Percentiles rank a stretch among this genome's conserved stretches.
These are phyloP conservation scores for Tubosaeta sp. DNA, from an alignment of 768 basidiomycete genomes.

Conservation along the genomic window DNA sequence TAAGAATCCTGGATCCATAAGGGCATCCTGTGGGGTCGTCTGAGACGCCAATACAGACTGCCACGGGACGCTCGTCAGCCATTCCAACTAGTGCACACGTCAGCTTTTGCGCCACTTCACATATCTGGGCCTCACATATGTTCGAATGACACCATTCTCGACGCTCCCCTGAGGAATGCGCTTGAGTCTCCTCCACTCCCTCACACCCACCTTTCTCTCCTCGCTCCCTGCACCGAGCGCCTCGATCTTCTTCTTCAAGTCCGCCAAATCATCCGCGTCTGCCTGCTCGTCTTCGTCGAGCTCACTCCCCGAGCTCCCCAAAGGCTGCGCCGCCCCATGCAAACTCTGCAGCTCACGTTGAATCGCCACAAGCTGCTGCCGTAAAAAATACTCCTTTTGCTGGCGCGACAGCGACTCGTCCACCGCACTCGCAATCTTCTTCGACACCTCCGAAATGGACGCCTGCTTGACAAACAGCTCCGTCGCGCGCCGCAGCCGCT, in stretches of 20 bases:
- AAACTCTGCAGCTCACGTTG: conserved; percentile 68
- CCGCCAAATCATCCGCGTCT: conserved; percentile 76
- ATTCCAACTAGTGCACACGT: conserved; percentile 56
- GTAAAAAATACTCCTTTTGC: conserved; percentile 83
- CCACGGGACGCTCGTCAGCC: conserved; percentile 87
- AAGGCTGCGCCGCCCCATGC: conserved; percentile 29
- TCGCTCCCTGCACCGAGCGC: conserved; percentile 69
- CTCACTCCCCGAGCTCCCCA: conserved; percentile 38
- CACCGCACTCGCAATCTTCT: conserved; percentile 75
- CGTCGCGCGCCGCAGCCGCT: conserved; percentile 62
- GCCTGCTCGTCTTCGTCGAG: conserved; percentile 75
- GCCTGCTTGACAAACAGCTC: conserved; percentile 70
- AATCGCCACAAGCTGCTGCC: conserved; percentile 78
- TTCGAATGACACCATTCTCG: conserved; percentile 85
- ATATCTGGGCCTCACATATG: conserved; percentile 52
- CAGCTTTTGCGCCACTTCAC: not conserved
- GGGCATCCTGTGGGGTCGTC: conserved; percentile 27
- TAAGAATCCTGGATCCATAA: conserved; percentile 59
- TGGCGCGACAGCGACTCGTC: conserved; percentile 84
- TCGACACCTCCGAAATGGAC: conserved; percentile 75
- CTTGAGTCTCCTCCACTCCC: conserved; percentile 81
- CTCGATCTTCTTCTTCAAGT: conserved; percentile 69
- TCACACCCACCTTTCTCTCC: conserved; percentile 74
- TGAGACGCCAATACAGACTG: conserved; percentile 35
- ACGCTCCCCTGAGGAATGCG: conserved; percentile 88